These are phyloP conservation scores for Dactylis glomerata DNA, from an alignment of 176 grass and related monocot genomes.

Conservation along the genomic window DNA sequence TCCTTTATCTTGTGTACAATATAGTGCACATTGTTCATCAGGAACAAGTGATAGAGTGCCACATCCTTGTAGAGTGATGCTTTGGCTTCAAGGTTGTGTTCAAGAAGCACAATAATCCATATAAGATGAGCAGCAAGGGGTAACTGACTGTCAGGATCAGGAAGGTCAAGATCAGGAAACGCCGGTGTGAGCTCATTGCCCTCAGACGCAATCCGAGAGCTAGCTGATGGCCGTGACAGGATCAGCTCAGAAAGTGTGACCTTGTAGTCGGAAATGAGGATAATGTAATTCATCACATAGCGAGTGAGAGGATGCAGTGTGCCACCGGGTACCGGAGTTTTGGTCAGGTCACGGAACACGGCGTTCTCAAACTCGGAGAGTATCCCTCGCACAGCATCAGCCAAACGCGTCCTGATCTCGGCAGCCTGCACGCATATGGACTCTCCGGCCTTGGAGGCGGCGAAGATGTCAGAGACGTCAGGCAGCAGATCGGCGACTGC, in stretches of 20 bases:
- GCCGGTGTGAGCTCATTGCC: slow-evolving; percentile 22
- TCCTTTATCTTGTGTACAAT: slow-evolving; percentile 85
- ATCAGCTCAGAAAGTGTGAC: slow-evolving; percentile 68
- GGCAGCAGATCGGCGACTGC: slow-evolving; percentile 67
- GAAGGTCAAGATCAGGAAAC: slow-evolving; percentile 59
- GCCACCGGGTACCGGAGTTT: slow-evolving; percentile 70
- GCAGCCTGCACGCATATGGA: slow-evolving; percentile 72
- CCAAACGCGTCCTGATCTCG: slow-evolving; percentile 68
- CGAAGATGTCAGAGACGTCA: slow-evolving; percentile 71
- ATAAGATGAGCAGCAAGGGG: slow-evolving; percentile 73
- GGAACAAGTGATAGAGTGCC: slow-evolving; percentile 68
- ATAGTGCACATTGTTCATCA: slow-evolving; percentile 97
- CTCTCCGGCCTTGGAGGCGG: slow-evolving; percentile 52
- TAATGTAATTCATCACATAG: slow-evolving; percentile 96
- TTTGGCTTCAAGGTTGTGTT: slow-evolving; percentile 80
- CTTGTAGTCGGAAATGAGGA: slow-evolving; percentile 88
- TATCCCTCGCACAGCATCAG: slow-evolving; percentile 81
- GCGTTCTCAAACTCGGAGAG: slow-evolving; percentile 91
- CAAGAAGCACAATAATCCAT: slow-evolving; percentile 85
- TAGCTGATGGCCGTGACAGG: slow-evolving; percentile 55
- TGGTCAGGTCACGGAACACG: slow-evolving; percentile 74
- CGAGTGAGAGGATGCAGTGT: slow-evolving; percentile 87
- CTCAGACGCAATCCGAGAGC: slow-evolving; percentile 25
- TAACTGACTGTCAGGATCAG: slow-evolving; percentile 58
- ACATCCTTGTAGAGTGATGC: slow-evolving; percentile 69